Percentiles rank a stretch among this genome's conserved stretches.
These are phyloP conservation scores for Xylaria sp. DNA, from an alignment of 2,329 filamentous ascomycete genomes.

Conservation along the genomic window DNA sequence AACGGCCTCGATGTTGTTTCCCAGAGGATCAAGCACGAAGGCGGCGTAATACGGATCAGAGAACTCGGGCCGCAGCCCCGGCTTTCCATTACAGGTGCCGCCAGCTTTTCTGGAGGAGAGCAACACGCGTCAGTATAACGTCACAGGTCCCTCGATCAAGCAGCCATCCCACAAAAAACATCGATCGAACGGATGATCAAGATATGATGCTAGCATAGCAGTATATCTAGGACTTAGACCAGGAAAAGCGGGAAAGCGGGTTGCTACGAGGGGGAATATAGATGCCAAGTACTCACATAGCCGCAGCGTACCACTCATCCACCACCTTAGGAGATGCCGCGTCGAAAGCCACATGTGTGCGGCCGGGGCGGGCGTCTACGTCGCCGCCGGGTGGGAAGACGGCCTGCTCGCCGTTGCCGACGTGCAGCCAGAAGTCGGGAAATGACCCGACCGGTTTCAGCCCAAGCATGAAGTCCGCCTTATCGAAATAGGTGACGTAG, in stretches of 20 bases:
- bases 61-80: conserved; percentile 24
- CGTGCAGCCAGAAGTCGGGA: conserved; percentile 40
- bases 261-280: not conserved
- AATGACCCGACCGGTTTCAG: conserved; percentile 29
- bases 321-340: conserved; percentile 29
- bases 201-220: conserved; percentile 27
- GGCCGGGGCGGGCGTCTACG: conserved; percentile 27
- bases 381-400: conserved; percentile 22
- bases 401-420: conserved; percentile 36
- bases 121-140: conserved; percentile 24
- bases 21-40: conserved; percentile 40
- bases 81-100: conserved; percentile 37
- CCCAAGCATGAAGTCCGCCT: conserved; percentile 32
- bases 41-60: conserved; percentile 36
- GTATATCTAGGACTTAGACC: not conserved
- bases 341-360: conserved; percentile 39
- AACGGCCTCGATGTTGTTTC: conserved; percentile 39
- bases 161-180: not conserved
- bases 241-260: not conserved
- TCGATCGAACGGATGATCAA: conserved; percentile 26
- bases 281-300: conserved; percentile 34
- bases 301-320: conserved; percentile 36
- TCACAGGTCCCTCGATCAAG: conserved; percentile 20
- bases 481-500: conserved; percentile 38
- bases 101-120: conserved; percentile 34